Evolutionary conservation across 2,329 filamentous ascomycete genomes (phyloP).

Genomic region (Phoma sp.): DNA sequence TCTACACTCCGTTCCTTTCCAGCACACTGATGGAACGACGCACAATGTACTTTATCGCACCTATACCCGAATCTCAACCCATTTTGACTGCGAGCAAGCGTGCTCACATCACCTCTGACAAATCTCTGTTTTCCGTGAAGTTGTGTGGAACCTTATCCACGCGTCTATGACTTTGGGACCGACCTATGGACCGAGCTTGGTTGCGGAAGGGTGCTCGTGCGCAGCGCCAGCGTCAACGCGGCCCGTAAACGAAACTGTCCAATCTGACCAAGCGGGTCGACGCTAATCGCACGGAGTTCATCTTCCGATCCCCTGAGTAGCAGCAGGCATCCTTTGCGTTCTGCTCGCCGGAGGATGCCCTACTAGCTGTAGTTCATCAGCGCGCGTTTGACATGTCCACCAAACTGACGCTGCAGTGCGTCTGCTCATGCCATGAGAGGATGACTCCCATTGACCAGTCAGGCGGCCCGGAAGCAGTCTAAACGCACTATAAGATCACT

Average conservation of each 20-base stretch:
- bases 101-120: not conserved
- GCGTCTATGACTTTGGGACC: slow-evolving; percentile 1
- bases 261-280: slow-evolving; percentile 4
- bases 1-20: not conserved
- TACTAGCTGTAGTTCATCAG: not conserved
- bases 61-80: not conserved
- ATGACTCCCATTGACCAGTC: slow-evolving; percentile 14
- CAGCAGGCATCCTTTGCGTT: not conserved
- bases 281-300: not conserved
- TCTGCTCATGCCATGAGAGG: slow-evolving; percentile 4
- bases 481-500: slow-evolving; percentile 29
- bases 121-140: not conserved
- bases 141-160: not conserved
- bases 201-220: slow-evolving; percentile 19
- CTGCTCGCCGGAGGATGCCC: not conserved
- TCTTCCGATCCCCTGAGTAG: slow-evolving; percentile 5
- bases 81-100: not conserved
- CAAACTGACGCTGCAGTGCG: not conserved
- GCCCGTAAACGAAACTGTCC: slow-evolving; percentile 10
- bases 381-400: not conserved
- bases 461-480: slow-evolving; percentile 7
- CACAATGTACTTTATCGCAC: slow-evolving; percentile 4
- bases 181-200: slow-evolving; percentile 8
- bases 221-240: slow-evolving; percentile 16
- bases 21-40: not conserved